These are phyloP conservation scores for Stephania japonica DNA, from an alignment of 164 flowering plant genomes.

Conservation along the genomic window DNA sequence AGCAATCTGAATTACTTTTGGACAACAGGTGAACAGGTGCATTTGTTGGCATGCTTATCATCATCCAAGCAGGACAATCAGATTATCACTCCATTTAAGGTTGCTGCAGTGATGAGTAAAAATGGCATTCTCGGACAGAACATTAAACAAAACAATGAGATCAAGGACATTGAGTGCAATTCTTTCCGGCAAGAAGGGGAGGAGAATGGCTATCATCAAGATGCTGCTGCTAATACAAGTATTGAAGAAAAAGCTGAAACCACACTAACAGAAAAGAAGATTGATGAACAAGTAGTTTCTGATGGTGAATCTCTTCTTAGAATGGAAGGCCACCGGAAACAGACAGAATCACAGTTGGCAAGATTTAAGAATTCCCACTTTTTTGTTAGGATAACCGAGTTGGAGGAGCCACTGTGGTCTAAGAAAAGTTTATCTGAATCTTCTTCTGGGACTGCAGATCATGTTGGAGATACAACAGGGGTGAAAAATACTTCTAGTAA, in stretches of 20 bases:
- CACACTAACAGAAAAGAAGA: conserved; percentile 18
- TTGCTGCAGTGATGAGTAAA: conserved; percentile 85
- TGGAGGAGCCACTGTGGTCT: conserved; percentile 76
- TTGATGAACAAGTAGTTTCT: conserved; percentile 37
- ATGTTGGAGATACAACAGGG: conserved; percentile 19
- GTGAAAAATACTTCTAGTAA: conserved; percentile 18
- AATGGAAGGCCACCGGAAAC: conserved; percentile 73
- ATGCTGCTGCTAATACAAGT: conserved; percentile 28
- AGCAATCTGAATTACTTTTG: conserved; percentile 10
- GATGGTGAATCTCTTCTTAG: conserved; percentile 78
- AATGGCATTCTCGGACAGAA: conserved; percentile 42
- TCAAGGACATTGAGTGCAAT: conserved; percentile 18
- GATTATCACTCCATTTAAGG: conserved; percentile 87
- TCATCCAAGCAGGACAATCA: conserved; percentile 69
- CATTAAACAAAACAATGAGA: conserved; percentile 37
- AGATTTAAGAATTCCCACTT: conserved; percentile 79
- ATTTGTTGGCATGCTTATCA: conserved; percentile 81
- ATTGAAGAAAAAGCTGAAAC: conserved; percentile 35
- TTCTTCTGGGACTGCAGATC: conserved; percentile 24
- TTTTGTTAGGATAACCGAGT: conserved; percentile 78
- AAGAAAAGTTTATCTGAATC: conserved; percentile 34
- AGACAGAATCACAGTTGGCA: conserved; percentile 53
- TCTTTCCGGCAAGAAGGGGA: conserved; percentile 19
- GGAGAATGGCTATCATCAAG: conserved; percentile 10
- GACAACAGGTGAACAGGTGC: conserved; percentile 80